These are phyloP conservation scores for Lithospermum erythrorhizon DNA, from an alignment of 257 asterid species.

Conservation along the genomic window DNA sequence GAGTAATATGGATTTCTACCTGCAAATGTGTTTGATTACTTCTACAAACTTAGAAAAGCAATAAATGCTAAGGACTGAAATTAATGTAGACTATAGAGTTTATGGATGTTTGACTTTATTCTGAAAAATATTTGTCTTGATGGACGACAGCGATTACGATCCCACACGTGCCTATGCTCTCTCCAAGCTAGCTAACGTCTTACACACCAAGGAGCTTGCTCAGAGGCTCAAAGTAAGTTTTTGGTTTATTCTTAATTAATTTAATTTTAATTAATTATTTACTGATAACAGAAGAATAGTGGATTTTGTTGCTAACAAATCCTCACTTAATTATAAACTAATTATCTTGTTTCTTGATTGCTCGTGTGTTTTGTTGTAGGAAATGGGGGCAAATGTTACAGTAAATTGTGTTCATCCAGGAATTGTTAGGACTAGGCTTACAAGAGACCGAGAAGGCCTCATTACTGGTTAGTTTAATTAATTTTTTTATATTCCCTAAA, in stretches of 20 bases:
- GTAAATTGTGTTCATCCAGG: conserved; percentile 96
- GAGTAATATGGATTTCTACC: no score
- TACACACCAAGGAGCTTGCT: conserved; percentile 96
- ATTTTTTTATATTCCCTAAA: no score
- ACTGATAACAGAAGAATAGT: conserved; percentile 9
- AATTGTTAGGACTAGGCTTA: conserved; percentile 85
- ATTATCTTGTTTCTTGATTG: neutral
- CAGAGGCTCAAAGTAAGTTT: conserved; percentile 46
- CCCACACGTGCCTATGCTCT: conserved; percentile 98
- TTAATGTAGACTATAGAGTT: conserved; percentile 17
- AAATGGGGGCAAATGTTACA: conserved; percentile 77
- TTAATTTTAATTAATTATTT: neutral
- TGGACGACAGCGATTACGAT: conserved; percentile 62
- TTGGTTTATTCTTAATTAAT: neutral
- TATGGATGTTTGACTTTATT: conserved; percentile 30
- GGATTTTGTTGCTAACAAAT: conserved; percentile 25
- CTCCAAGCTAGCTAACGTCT: conserved; percentile 94
- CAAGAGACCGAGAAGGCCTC: conserved; percentile 88
- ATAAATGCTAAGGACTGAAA: conserved; percentile 4
- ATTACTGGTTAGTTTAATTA: conserved; percentile 41
- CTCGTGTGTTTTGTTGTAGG: conserved; percentile 32
- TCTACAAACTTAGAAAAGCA: no score
- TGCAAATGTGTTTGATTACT: no score
- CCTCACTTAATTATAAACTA: neutral
- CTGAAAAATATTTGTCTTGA: conserved; percentile 21